Evolutionary conservation across 352 stramenopile species (phyloP).

Genomic region (Globisporangium irregulare): DNA sequence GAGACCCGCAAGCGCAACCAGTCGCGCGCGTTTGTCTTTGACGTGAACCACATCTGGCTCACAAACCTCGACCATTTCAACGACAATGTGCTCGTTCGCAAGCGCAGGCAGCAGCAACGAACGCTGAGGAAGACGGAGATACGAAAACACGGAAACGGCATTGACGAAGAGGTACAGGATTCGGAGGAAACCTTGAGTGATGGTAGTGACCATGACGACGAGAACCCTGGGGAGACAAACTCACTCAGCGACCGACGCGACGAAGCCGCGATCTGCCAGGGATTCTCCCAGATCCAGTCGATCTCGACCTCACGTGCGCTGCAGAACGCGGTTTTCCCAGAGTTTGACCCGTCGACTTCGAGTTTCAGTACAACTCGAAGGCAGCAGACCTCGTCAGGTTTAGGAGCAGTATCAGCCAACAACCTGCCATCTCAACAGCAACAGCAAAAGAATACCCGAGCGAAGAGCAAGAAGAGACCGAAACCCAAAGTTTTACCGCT

Average conservation of each 20-base stretch:
- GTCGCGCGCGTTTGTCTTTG: constrained; percentile 79
- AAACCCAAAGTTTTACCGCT: constrained; percentile 34
- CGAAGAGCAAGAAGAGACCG: constrained; percentile 1
- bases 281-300: constrained; percentile 78
- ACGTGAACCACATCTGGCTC: constrained; percentile 91
- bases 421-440: neutral
- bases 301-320: constrained; percentile 58
- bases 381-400: neutral
- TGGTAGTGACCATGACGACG: neutral
- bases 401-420: neutral
- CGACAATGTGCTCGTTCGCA: constrained; percentile 25
- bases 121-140: constrained; percentile 1
- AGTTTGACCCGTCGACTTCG: constrained; percentile 5
- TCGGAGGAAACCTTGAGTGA: constrained; percentile 5
- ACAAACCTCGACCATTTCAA: constrained; percentile 90
- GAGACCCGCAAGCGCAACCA: constrained; percentile 70
- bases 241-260: constrained; percentile 47
- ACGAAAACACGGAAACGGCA: neutral
- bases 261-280: constrained; percentile 51
- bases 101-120: constrained; percentile 16
- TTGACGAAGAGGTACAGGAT: neutral
- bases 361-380: constrained; percentile 2
- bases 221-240: constrained; percentile 14
- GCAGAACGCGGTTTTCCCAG: constrained; percentile 43
- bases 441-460: neutral